These are phyloP conservation scores for Pythium periplocum DNA, from an alignment of 352 stramenopile genomes.

Conservation along the genomic window DNA sequence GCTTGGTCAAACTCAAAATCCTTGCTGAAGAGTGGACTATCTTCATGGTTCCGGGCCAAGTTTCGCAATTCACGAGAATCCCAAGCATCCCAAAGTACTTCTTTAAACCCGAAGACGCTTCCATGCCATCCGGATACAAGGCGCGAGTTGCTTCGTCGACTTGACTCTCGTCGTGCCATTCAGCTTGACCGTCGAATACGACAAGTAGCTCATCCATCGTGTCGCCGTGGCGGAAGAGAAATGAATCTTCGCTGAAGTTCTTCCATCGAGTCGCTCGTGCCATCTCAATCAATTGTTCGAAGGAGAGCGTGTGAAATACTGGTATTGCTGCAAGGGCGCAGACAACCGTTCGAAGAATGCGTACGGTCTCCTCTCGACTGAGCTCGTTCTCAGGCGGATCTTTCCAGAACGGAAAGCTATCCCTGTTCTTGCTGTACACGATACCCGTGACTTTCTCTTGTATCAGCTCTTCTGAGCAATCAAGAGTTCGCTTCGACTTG, in stretches of 20 bases:
- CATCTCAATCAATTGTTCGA: slow-evolving; percentile 57
- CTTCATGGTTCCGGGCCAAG: slow-evolving; percentile 31
- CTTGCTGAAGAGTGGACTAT: slow-evolving; percentile 16
- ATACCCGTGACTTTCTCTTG: slow-evolving; percentile 49
- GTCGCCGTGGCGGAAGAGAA: slow-evolving; percentile 18
- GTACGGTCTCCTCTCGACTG: slow-evolving; percentile 42
- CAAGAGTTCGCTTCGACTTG: slow-evolving; percentile 17
- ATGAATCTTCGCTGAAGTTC: slow-evolving; percentile 13
- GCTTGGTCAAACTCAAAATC: slow-evolving; percentile 22
- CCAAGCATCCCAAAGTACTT: slow-evolving; percentile 35
- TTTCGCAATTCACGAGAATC: slow-evolving; percentile 35
- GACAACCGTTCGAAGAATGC: slow-evolving; percentile 31
- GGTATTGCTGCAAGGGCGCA: slow-evolving; percentile 22
- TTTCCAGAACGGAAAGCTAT: slow-evolving; percentile 59
- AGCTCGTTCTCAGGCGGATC: slow-evolving; percentile 29
- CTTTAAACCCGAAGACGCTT: not conserved
- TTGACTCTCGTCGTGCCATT: not conserved
- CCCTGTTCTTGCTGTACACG: slow-evolving; percentile 46
- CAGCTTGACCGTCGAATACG: slow-evolving; percentile 33
- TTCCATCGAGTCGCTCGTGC: slow-evolving; percentile 33
- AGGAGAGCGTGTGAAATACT: slow-evolving; percentile 26
- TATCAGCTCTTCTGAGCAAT: slow-evolving; percentile 30
- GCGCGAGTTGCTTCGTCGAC: too few relatives aligned
- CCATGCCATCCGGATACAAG: too few relatives aligned
- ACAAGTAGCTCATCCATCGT: slow-evolving; percentile 36